phyloP scores from a whole-genome alignment of 139 green algal genomes.

The Haematococcus lacustris region DNA sequence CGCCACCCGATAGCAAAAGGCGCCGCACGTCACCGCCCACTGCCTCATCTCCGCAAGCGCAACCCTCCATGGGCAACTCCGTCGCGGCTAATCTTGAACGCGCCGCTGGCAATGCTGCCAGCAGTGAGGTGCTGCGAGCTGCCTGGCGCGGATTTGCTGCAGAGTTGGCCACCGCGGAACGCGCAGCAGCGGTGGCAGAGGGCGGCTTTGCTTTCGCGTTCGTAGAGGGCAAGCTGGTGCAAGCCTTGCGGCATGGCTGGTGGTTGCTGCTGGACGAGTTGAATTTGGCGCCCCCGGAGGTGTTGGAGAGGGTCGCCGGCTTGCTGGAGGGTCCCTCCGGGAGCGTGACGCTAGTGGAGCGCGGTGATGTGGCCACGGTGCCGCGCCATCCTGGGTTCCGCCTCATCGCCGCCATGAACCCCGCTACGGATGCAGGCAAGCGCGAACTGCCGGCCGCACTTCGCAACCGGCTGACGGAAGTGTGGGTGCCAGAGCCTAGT shows the following conservation, averaged over 20 bases:
- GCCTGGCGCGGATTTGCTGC: conserved; percentile 66
- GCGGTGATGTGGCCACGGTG: conserved; percentile 55
- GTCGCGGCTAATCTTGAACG: not conserved
- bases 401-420: conserved; percentile 97
- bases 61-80: not conserved
- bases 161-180: conserved; percentile 64
- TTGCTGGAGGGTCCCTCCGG: conserved; percentile 71
- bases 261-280: conserved; percentile 98
- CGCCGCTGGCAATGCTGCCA: not conserved
- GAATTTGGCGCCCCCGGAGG: conserved; percentile 66
- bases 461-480: conserved; percentile 88
- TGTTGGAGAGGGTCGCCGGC: conserved; percentile 76
- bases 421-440: conserved; percentile 94
- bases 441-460: conserved; percentile 80
- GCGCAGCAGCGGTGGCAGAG: conserved; percentile 55
- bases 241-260: conserved; percentile 79
- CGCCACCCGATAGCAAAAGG: not conserved
- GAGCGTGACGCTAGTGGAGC: conserved; percentile 71
- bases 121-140: not conserved
- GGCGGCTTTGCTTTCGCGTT: conserved; percentile 90
- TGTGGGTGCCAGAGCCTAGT: conserved; percentile 78
- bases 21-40: not conserved
- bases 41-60: not conserved
- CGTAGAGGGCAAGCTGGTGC: conserved; percentile 84
- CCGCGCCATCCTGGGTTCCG: conserved; percentile 83